These are phyloP conservation scores for Dendrothele bispora DNA, from an alignment of 768 basidiomycete species.

Conservation along the genomic window DNA sequence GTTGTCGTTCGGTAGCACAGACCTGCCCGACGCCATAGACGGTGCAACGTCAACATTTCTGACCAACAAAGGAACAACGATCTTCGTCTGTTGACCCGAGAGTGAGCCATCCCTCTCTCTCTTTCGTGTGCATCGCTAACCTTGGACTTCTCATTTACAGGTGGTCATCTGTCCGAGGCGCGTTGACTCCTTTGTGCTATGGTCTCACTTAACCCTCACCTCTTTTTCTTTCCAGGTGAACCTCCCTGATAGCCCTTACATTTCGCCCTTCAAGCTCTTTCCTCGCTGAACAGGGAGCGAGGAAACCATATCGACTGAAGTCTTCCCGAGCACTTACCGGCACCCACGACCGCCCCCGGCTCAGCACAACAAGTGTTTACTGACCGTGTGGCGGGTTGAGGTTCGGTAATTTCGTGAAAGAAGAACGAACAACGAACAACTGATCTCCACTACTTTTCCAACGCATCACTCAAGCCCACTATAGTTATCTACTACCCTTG, in stretches of 20 bases:
- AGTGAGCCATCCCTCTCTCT: conserved; percentile 42
- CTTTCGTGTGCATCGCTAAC: neutral
- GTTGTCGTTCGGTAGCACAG: too few relatives aligned
- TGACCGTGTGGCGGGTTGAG: conserved; percentile 78
- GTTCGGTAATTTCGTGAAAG: conserved; percentile 61
- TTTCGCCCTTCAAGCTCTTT: conserved; percentile 47
- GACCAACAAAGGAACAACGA: conserved; percentile 76
- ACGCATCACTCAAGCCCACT: too few relatives aligned
- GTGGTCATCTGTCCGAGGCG: conserved; percentile 81
- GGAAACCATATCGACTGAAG: conserved; percentile 62
- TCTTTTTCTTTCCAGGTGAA: conserved; percentile 54
- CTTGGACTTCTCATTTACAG: conserved; percentile 34
- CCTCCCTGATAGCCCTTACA: conserved; percentile 63
- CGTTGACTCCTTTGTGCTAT: conserved; percentile 21
- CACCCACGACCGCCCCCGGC: conserved; percentile 62
- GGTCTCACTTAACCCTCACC: conserved; percentile 1
- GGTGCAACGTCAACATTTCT: conserved; percentile 57
- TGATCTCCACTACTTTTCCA: too few relatives aligned
- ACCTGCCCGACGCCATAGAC: conserved; percentile 43
- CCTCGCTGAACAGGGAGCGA: conserved; percentile 74
- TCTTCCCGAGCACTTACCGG: conserved; percentile 49
- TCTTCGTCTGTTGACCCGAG: conserved; percentile 80
- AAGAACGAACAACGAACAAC: conserved; percentile 20
- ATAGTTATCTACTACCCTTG: too few relatives aligned
- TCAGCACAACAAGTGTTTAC: too few relatives aligned